Base-by-base conservation (phyloP, 2,329 filamentous ascomycete genomes). In the Cryphonectria nitschkei region DNA sequence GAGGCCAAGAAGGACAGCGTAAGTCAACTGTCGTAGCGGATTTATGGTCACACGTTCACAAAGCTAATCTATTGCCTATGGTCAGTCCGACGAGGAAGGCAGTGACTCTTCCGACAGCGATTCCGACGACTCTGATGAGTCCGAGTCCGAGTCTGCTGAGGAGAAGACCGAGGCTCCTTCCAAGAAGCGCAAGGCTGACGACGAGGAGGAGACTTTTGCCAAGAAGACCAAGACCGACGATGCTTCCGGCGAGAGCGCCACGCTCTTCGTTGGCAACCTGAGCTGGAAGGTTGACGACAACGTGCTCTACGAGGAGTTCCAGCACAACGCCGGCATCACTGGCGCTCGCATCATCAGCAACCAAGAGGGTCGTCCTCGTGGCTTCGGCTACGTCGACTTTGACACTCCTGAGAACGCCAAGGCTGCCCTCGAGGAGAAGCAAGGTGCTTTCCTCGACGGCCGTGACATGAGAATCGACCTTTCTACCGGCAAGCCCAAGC, bases 381-480 rank as follows among this genome's bases (percentile, higher is more conserved):
- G 93, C 75, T 97, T 97, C 81, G 95, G 95, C 73, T 98, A 97
- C 80, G 93, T 97, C 77, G 94, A 97, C 85, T 97, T 95, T 82
- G 85, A 86, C 79, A 88, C 86, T 75, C 82, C 87, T 72, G 90
- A 88, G 72, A 74, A 74, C 43, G 79, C 79, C 65, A 72, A 81
- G 79, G 78, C 78, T 68, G 80, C 85, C 22, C 81, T 82, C 72
- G 79, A 79, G 41, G 80, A 77, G 72, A 81, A 81, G 78, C 77
- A 76, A 70, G 80, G 80, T 71, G 76, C 75, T 68, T 77, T 75
- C 72, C 75, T 81, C 43, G 79, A 81, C 67, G 79, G 79, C 68
- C 80, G 80, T 46, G 79, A 81, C 73, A 76, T 81, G 72, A 77
- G 79, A 65, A 75, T 81, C 34, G 80, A 81, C 76, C 79, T 86